Percentiles rank a stretch among this genome's conserved stretches.
phyloP scores from a whole-genome alignment of 306 rosid species.

The Cajanus cajan region DNA sequence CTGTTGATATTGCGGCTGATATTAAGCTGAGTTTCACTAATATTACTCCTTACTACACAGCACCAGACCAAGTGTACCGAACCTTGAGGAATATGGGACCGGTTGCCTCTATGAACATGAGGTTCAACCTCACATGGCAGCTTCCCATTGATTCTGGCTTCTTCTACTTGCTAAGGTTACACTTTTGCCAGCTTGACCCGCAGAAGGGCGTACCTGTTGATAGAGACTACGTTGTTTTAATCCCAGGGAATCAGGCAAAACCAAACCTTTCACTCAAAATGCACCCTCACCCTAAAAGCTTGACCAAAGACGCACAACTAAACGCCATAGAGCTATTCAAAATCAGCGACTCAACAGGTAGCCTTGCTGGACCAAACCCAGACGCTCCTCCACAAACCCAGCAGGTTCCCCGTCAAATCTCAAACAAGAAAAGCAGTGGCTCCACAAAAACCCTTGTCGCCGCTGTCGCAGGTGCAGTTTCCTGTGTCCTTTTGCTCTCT shows the following conservation, averaged over 20 bases:
- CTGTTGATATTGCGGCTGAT: accelerated
- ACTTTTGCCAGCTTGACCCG: not conserved
- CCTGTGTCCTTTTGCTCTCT: not conserved
- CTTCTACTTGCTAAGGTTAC: not conserved
- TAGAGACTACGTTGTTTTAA: not conserved
- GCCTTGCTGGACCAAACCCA: not conserved
- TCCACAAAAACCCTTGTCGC: not conserved
- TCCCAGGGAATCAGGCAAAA: not conserved
- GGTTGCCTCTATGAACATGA: not conserved
- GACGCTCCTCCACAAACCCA: not conserved
- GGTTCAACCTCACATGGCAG: not conserved
- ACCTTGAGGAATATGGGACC: not conserved
- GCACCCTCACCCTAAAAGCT: not conserved
- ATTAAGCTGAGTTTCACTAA: not conserved
- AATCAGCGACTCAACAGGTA: not conserved
- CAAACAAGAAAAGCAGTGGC: not conserved
- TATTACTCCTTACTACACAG: not conserved
- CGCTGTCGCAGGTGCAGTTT: not conserved
- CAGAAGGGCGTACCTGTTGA: not conserved
- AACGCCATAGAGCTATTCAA: not conserved
- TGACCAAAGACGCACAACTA: not conserved
- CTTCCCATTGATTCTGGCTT: not conserved
- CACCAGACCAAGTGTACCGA: not conserved
- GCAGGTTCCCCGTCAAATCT: not conserved
- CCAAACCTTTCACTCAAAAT: not conserved